Evolutionary conservation across 345 rosid genomes (phyloP), one percentile per base, ranked within the genome.

Genomic region (Eucalyptus decipiens): DNA sequence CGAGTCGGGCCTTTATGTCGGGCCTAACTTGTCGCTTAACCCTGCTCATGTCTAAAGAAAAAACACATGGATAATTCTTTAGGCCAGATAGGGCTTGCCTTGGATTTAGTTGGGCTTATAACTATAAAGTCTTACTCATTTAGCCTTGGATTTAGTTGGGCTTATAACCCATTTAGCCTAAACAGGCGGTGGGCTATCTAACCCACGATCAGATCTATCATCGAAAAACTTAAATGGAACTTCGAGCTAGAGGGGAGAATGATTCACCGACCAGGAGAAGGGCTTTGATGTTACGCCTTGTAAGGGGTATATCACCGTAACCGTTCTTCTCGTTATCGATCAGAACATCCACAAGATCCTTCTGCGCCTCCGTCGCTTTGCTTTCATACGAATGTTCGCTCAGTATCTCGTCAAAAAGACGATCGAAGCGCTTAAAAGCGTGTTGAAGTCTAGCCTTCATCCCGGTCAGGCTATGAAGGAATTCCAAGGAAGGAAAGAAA

Each of bases 401-500:
- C 65, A 92, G 88, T 16, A 93, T 87, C 87, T 89, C 88, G 50
- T 94, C 90, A 17, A 90, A 91, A 48, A 93, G 89, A 40, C 30
- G 52, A 90, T 93, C 95, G 51, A 92, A 91, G 23, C 91, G 90
- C 30, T 52, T 81, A 69, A 90, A 93, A 11, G 88, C 88, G 26
- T 86, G 62, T 72, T 80, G 86, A n/a, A 93, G 91, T 80, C 92
- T 90, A 28, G 89, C 50, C 58, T 92, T 92, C 90, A 92, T 72
- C 60, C 96, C 92, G 2, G 92, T 93, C 45, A 94, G 19, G 52
- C 89, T 90, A 81, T 92, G 92, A 26, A 93, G 14, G 87, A 92
- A 92, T 86, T 91, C 92, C 92, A 92, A 42, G 62, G 91, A 90
- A 32, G 95, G 94, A 86, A 92, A 94, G 91, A 92, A 93, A 86